These are phyloP conservation scores for Colletotrichum melonis DNA, from an alignment of 2,329 filamentous ascomycete species.

Conservation along the genomic window DNA sequence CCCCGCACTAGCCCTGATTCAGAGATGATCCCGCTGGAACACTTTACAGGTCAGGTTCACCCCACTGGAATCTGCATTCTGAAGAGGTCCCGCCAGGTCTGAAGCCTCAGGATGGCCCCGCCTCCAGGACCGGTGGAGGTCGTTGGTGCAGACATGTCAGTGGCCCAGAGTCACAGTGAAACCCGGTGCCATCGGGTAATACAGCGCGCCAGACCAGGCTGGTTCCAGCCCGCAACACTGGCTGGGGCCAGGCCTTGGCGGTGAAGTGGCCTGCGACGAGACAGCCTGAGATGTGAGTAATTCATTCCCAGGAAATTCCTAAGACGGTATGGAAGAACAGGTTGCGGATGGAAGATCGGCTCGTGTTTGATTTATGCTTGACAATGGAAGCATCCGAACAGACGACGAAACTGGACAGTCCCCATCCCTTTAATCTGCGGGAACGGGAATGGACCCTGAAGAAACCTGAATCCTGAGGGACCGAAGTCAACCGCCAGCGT, in stretches of 20 bases:
- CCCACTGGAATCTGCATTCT: neutral
- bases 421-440: constrained; percentile 22
- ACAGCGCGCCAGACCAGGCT: neutral
- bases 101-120: constrained; percentile 14
- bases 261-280: constrained; percentile 9
- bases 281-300: constrained; percentile 4
- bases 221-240: constrained; percentile 27
- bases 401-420: constrained; percentile 20
- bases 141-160: constrained; percentile 27
- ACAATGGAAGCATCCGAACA: constrained; percentile 29
- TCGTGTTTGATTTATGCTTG: constrained; percentile 33
- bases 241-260: constrained; percentile 23
- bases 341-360: constrained; percentile 21
- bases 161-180: constrained; percentile 23
- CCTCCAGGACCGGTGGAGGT: neutral
- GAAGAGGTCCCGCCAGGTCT: constrained; percentile 4
- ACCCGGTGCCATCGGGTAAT: constrained; percentile 8
- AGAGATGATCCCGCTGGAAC: constrained; percentile 3
- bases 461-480: neutral
- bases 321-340: neutral
- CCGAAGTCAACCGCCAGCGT: neutral
- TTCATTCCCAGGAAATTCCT: neutral
- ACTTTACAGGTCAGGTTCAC: neutral
- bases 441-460: constrained; percentile 23
- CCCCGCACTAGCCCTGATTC: constrained; percentile 37